Conservation (phyloP, 495 filamentous ascomycete genomes). For the Talaromyces wortmannii region DNA sequence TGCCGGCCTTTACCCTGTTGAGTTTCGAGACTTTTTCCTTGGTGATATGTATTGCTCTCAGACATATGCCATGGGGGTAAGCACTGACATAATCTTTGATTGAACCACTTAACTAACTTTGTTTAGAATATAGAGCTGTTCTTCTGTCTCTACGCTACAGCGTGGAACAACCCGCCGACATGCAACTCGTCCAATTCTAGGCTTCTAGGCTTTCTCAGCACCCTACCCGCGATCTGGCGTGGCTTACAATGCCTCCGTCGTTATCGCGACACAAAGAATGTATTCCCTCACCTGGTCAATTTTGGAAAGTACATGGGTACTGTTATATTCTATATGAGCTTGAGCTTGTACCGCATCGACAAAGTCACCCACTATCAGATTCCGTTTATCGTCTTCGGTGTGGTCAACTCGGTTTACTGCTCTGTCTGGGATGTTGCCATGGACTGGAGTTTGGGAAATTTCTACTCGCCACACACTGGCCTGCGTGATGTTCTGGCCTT, state of each 20-base stretch:
- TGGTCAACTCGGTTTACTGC: constrained; percentile 74
- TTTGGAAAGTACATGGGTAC: constrained; percentile 86
- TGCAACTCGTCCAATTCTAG: constrained; percentile 86
- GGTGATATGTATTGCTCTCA: constrained; percentile 97
- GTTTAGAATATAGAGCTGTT: constrained; percentile 79
- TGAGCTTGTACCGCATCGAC: constrained; percentile 79
- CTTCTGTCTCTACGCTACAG: constrained; percentile 81
- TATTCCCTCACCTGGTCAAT: constrained; percentile 90
- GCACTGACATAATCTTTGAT: constrained; percentile 21
- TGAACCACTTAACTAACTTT: constrained; percentile 14
- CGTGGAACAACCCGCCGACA: constrained; percentile 61
- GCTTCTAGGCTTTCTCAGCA: constrained; percentile 78
- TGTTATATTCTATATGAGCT: constrained; percentile 66
- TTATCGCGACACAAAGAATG: constrained; percentile 77
- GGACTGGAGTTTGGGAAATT: constrained; percentile 87
- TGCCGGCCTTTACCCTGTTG: constrained; percentile 84
- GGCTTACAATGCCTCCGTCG: constrained; percentile 85
- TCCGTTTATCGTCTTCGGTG: constrained; percentile 71
- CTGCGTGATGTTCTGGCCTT: constrained; percentile 77
- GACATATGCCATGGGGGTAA: constrained; percentile 80
- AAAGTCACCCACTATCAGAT: constrained; percentile 45
- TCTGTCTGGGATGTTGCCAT: constrained; percentile 95
- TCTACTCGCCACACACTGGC: constrained; percentile 58
- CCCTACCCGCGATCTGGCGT: constrained; percentile 80
- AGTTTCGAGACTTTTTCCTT: constrained; percentile 95